Evolutionary conservation across 2,329 filamentous ascomycete species (phyloP).

Genomic region (Xylariaceae sp.): DNA sequence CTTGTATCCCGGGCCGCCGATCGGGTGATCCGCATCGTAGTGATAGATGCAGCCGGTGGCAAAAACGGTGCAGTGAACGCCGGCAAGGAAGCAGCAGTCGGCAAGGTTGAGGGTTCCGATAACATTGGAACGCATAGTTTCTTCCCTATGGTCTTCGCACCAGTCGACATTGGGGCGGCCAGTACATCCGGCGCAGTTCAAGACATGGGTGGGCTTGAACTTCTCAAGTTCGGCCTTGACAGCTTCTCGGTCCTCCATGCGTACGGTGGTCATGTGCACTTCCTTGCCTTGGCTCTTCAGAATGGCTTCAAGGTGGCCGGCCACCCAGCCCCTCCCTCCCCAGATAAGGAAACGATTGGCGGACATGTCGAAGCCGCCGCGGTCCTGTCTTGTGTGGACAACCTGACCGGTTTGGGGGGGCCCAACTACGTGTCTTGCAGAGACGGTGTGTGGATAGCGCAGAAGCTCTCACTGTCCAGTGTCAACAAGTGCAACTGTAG

Average conservation of each 20-base stretch:
- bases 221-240: slow-evolving; percentile 52
- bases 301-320: slow-evolving; percentile 53
- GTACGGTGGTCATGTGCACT: slow-evolving; percentile 54
- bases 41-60: slow-evolving; percentile 64
- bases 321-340: slow-evolving; percentile 59
- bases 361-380: slow-evolving; percentile 24
- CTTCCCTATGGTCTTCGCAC: slow-evolving; percentile 65
- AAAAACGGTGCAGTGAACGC: slow-evolving; percentile 60
- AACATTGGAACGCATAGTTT: slow-evolving; percentile 62
- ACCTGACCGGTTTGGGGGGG: not conserved
- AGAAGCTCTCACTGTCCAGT: not conserved
- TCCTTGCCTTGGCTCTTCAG: slow-evolving; percentile 56
- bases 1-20: slow-evolving; percentile 53
- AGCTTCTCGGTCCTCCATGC: slow-evolving; percentile 58
- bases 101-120: slow-evolving; percentile 59
- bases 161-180: slow-evolving; percentile 65
- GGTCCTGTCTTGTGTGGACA: not conserved
- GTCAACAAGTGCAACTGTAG: not conserved
- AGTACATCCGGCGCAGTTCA: slow-evolving; percentile 61
- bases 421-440: not conserved
- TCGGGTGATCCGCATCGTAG: slow-evolving; percentile 55
- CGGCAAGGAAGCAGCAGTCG: slow-evolving; percentile 53
- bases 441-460: not conserved
- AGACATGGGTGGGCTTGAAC: slow-evolving; percentile 59
- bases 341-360: slow-evolving; percentile 53